Base-by-base conservation (phyloP, 2,329 filamentous ascomycete species). In the Trichoderma sp. region DNA sequence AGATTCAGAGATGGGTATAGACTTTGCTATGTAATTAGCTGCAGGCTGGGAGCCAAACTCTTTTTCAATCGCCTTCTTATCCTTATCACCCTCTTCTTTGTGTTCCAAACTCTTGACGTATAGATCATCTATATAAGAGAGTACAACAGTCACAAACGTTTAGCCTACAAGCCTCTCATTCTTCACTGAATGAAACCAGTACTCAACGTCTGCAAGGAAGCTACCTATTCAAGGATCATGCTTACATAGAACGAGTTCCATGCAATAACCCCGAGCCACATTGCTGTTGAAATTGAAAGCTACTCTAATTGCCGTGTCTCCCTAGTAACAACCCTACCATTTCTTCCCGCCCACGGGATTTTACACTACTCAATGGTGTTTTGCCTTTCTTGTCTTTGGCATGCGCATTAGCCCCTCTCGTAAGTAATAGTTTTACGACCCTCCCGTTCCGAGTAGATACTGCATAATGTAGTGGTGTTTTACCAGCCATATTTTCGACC, bases 221-320 rank as follows among this genome's bases (percentile, higher is more conserved):
- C 16, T 18, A 50, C 3, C 16, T 18, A 11, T 50, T 5, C 2
- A 21, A 11, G 18, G 3, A 21, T 21, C 18, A 50, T 50, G 1
- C 45, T 50, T 50, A 50, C 7, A 50, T 21, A 6, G 2, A n/a
- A 4, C 16, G 41, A 45, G 41, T n/a, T 45, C 45, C 18, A 1
- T 1, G 45, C 9, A 0, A 50, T 50, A 21, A n/a, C n/a, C 18
- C 0, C 1, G 18, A 21, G 0, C 18, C 9, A 21, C n/a, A 11
- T 50, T 50, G 45, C 18, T 50, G 45, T 50, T 21, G 7, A 11
- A 50, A 5, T 45, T 8, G 1, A 1, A 45, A n/a, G 41, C 41
- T 50, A 0, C 9, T 50, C 45, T 21, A 21, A 50, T 50, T n/a
- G 7, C 45, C 8, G 8, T n/a, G 8, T 50, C 18, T 11, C 18